Percentiles rank a stretch among this genome's conserved stretches.
phyloP scores from a whole-genome alignment of 2,329 filamentous ascomycete genomes.

The Cladosporium oxysporum region DNA sequence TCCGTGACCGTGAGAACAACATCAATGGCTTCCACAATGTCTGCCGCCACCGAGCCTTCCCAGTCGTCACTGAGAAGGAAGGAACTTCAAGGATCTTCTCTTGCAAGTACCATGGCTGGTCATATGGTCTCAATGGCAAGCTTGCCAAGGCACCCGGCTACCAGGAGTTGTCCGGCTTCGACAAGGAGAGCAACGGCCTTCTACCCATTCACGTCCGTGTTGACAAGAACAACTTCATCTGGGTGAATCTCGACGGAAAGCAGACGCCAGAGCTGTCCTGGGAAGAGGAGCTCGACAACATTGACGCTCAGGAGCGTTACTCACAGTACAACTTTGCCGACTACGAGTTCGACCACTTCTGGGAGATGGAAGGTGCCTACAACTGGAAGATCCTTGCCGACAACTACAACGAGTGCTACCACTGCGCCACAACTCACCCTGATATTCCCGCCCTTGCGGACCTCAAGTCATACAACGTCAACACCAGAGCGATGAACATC shows the following conservation, averaged over 20 bases:
- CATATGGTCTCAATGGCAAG: conserved; percentile 59
- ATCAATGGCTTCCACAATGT: conserved; percentile 65
- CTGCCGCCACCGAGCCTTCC: conserved; percentile 63
- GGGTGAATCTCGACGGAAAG: conserved; percentile 57
- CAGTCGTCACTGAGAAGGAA: conserved; percentile 54
- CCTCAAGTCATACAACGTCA: conserved; percentile 56
- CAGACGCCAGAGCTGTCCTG: conserved; percentile 52
- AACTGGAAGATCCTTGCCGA: conserved; percentile 65
- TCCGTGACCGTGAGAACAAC: conserved; percentile 51
- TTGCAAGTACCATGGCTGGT: conserved; percentile 66
- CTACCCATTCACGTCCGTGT: conserved; percentile 58
- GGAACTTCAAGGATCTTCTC: conserved; percentile 57
- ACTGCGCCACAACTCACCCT: conserved; percentile 62
- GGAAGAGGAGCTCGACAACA: conserved; percentile 54
- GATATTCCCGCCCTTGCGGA: conserved; percentile 60
- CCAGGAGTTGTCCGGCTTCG: conserved; percentile 57
- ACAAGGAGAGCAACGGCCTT: conserved; percentile 58
- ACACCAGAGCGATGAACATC: conserved; percentile 52
- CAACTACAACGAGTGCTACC: conserved; percentile 69
- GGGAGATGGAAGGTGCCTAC: conserved; percentile 58
- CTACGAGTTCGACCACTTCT: conserved; percentile 59
- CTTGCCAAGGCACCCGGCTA: conserved; percentile 63
- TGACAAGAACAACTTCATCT: conserved; percentile 58
- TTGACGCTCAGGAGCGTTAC: conserved; percentile 50
- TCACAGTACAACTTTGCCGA: conserved; percentile 52